These are phyloP conservation scores for Gonium pectorale DNA, from an alignment of 139 green algal species.

Conservation along the genomic window DNA sequence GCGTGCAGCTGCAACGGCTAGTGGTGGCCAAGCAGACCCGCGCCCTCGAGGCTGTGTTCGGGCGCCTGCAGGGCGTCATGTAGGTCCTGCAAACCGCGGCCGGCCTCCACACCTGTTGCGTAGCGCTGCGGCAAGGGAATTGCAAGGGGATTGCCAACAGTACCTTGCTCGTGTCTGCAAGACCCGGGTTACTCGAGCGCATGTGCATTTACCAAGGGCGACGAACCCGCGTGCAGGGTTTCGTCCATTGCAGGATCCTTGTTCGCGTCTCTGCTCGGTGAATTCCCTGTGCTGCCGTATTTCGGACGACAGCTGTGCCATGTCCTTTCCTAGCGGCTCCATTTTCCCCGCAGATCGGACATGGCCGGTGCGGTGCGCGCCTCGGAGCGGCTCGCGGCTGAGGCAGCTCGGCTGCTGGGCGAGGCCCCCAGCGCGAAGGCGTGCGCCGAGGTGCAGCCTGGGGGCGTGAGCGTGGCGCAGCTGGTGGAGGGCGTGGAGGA, in stretches of 20 bases:
- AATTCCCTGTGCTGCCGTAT: no score
- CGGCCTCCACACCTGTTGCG: no score
- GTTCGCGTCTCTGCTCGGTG: not conserved
- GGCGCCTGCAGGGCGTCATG: slow-evolving; percentile 11
- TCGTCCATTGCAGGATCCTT: not conserved
- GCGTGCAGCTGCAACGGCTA: slow-evolving; percentile 9
- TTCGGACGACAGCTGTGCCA: no score
- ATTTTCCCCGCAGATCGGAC: slow-evolving; percentile 9
- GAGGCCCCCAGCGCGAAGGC: not conserved
- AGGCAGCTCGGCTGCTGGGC: slow-evolving; percentile 15
- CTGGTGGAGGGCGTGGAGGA: slow-evolving; percentile 37
- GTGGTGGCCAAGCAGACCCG: slow-evolving; percentile 13
- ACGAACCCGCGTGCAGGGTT: not conserved
- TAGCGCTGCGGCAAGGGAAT: no score
- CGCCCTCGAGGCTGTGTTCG: slow-evolving; percentile 25
- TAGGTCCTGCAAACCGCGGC: no score
- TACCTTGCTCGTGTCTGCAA: no score
- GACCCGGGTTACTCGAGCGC: no score
- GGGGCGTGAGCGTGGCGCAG: slow-evolving; percentile 5
- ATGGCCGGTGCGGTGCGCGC: not conserved
- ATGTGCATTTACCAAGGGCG: not conserved
- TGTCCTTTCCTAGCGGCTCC: no score
- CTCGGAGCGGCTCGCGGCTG: slow-evolving; percentile 29
- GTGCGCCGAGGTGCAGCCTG: slow-evolving; percentile 13
- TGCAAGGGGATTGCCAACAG: no score